A percentile compares a stretch with the other conserved stretches of the same genome.
These are phyloP conservation scores for Fusarium robinianum DNA, from an alignment of 2,329 filamentous ascomycete genomes.

Conservation along the genomic window DNA sequence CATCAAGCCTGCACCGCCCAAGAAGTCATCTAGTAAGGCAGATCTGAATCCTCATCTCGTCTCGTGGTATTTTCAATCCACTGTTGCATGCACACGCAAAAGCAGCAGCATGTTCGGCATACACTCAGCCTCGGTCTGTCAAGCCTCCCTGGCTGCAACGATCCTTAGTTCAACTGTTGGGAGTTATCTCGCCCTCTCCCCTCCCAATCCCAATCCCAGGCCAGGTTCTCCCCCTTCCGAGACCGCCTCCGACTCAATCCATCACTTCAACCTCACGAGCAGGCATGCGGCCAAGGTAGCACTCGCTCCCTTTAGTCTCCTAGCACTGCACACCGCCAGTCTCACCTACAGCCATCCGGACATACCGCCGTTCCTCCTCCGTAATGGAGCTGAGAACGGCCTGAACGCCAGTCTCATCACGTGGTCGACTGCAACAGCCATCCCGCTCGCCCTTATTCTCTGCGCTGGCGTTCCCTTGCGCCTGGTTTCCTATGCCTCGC, in stretches of 20 bases:
- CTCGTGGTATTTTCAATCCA: no score
- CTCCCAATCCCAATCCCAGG: slow-evolving; percentile 42
- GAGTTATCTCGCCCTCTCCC: slow-evolving; percentile 39
- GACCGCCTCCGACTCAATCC: slow-evolving; percentile 32
- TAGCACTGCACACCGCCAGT: slow-evolving; percentile 31
- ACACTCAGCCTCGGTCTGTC: slow-evolving; percentile 12
- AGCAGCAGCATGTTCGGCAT: no score
- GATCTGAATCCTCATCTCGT: no score
- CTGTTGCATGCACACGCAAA: no score
- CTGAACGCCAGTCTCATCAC: slow-evolving; percentile 41
- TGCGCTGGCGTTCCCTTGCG: slow-evolving; percentile 40
- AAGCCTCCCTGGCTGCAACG: slow-evolving; percentile 26
- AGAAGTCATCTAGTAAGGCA: no score
- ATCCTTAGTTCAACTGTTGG: slow-evolving; percentile 38
- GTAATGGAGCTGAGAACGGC: slow-evolving; percentile 38
- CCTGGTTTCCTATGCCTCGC: slow-evolving; percentile 46
- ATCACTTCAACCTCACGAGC: slow-evolving; percentile 34
- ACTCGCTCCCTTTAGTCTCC: slow-evolving; percentile 30
- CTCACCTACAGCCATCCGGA: slow-evolving; percentile 22
- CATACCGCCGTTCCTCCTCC: slow-evolving; percentile 33
- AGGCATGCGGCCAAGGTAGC: slow-evolving; percentile 30
- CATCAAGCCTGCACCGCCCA: no score
- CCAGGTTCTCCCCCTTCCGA: slow-evolving; percentile 8
- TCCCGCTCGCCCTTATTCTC: slow-evolving; percentile 43
- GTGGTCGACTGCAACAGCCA: slow-evolving; percentile 43